Conservation (phyloP, 2,329 filamentous ascomycete genomes). For the Plenodomus biglobosus region DNA sequence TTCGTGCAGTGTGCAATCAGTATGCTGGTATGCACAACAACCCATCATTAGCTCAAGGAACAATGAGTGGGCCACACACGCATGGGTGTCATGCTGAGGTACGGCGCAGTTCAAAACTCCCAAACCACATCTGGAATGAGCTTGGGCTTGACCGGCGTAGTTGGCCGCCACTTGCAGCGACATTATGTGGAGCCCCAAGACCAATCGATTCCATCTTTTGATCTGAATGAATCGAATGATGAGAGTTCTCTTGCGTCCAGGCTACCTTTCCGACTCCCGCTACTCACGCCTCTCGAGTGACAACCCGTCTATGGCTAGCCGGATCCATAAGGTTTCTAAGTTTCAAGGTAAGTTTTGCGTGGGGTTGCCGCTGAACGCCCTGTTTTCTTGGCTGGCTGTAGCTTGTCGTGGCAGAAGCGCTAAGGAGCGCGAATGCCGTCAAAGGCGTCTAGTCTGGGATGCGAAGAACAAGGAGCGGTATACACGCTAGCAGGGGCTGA, state of each 20-base stretch:
- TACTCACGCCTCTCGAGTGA: too few relatives aligned
- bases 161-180: neutral
- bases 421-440: neutral
- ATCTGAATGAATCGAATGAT: too few relatives aligned
- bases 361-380: neutral
- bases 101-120: conserved; percentile 14
- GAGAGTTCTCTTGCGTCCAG: too few relatives aligned
- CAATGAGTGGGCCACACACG: conserved; percentile 18
- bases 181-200: neutral
- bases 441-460: neutral
- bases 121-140: neutral
- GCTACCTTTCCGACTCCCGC: too few relatives aligned
- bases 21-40: conserved; percentile 12
- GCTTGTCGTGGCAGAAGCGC: too few relatives aligned
- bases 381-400: neutral
- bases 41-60: conserved; percentile 14
- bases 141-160: neutral
- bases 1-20: conserved; percentile 12
- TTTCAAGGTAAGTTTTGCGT: neutral
- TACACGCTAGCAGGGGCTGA: neutral
- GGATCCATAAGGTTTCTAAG: neutral
- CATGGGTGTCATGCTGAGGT: conserved; percentile 16
- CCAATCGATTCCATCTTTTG: too few relatives aligned
- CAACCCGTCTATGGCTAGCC: too few relatives aligned
- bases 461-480: neutral